These are phyloP conservation scores for Teunomyces barrocoloradensis DNA, from an alignment of 805 yeast species.

Conservation along the genomic window DNA sequence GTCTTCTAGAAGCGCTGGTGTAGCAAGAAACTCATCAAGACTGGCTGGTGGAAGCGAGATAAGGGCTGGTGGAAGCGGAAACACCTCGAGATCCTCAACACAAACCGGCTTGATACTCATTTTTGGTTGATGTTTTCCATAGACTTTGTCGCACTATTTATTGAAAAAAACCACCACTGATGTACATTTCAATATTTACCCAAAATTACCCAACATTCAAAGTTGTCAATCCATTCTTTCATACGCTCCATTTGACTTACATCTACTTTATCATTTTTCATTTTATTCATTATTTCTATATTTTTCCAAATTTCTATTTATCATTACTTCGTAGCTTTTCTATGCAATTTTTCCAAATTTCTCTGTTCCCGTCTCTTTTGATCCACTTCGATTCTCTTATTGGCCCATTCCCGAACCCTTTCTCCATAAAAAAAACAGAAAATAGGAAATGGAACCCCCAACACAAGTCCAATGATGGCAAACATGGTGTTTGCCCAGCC, in stretches of 20 bases:
- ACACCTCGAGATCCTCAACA: constrained; percentile 12
- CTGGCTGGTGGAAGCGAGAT: constrained; percentile 27
- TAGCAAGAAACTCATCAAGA: constrained; percentile 24
- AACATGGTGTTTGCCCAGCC: constrained; percentile 73
- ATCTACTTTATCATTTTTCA: neutral
- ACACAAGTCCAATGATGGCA: constrained; percentile 52
- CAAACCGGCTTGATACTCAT: constrained; percentile 7
- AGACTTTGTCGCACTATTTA: no score
- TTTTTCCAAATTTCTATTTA: neutral
- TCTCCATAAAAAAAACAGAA: constrained; percentile 58
- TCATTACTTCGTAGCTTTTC: constrained; percentile 12
- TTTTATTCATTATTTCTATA: neutral
- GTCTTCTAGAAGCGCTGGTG: constrained; percentile 30
- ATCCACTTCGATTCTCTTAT: constrained; percentile 43
- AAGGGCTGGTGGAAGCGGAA: constrained; percentile 29
- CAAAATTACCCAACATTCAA: neutral
- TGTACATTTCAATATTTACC: neutral
- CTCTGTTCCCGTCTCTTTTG: constrained; percentile 47
- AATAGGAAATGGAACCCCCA: constrained; percentile 69
- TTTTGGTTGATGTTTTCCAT: neutral
- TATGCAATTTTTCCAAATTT: constrained; percentile 34
- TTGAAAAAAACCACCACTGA: neutral
- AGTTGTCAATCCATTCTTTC: neutral
- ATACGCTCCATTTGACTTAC: no score
- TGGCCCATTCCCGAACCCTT: constrained; percentile 56